Evolutionary conservation across 768 basidiomycete genomes (phyloP).

Genomic region (Infundibulicybe gibba): DNA sequence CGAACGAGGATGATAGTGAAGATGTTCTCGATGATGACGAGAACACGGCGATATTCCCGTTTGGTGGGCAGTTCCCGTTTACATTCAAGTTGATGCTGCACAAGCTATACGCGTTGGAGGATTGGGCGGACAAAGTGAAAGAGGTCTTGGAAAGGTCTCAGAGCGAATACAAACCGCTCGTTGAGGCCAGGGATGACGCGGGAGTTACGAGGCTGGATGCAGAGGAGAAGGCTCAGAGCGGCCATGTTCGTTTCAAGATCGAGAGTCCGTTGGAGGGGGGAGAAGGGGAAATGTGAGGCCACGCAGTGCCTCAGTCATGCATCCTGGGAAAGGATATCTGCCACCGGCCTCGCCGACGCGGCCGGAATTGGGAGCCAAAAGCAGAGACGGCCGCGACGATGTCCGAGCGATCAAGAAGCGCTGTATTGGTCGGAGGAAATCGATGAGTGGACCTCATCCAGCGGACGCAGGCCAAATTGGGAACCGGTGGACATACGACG

Average conservation of each 20-base stretch:
- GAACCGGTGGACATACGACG: constrained; percentile 46
- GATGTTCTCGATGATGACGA: constrained; percentile 17
- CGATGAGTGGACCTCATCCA: constrained; percentile 28
- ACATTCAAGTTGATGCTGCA: constrained; percentile 69
- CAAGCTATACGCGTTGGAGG: constrained; percentile 57
- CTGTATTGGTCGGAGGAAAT: constrained; percentile 50
- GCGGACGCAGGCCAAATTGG: constrained; percentile 12
- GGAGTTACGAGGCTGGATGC: constrained; percentile 10
- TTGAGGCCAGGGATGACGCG: constrained; percentile 24
- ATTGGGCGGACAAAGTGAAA: constrained; percentile 56
- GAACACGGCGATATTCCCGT: constrained; percentile 38
- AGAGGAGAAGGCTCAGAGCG: constrained; percentile 11
- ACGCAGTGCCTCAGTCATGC: constrained; percentile 29
- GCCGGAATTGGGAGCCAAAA: constrained; percentile 6
- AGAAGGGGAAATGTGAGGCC: constrained; percentile 18
- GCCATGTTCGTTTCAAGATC: constrained; percentile 22
- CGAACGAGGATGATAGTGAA: constrained; percentile 8
- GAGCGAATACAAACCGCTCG: constrained; percentile 53
- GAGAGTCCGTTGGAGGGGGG: constrained; percentile 13
- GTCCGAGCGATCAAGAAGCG: constrained; percentile 49
- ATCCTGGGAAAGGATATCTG: constrained; percentile 8
- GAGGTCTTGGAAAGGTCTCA: constrained; percentile 49
- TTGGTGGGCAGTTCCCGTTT: constrained; percentile 47
- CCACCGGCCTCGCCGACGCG: not conserved
- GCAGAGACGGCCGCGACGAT: constrained; percentile 13